These are phyloP conservation scores for Artemisia annua DNA, from an alignment of 129 eudicot species.

Conservation along the genomic window DNA sequence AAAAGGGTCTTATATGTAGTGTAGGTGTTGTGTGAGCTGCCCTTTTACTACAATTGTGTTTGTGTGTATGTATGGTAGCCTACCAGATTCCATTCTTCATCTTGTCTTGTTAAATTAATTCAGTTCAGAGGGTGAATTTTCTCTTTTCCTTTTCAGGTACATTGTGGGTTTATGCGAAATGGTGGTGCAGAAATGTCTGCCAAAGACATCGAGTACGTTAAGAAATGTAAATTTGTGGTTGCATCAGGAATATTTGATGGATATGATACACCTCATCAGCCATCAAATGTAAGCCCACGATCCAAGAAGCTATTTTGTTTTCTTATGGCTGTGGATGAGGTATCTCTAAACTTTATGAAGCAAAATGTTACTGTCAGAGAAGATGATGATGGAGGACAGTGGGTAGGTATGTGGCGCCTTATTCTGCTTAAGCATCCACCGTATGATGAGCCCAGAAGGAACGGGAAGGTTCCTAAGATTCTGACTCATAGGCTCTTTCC, in stretches of 20 bases:
- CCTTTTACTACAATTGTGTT: too few species aligned
- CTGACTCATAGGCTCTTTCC: constrained; percentile 90
- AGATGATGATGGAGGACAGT: constrained; percentile 62
- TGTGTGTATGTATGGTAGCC: too few species aligned
- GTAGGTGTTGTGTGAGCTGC: too few species aligned
- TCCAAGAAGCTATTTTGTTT: constrained; percentile 85
- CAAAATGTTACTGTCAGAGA: constrained; percentile 64
- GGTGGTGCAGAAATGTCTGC: constrained; percentile 92
- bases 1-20: too few species aligned
- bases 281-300: constrained; percentile 75
- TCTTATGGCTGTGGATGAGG: constrained; percentile 92
- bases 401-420: constrained; percentile 98
- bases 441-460: constrained; percentile 94
- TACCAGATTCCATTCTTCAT: neutral
- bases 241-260: constrained; percentile 98
- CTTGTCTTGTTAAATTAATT: constrained; percentile 8
- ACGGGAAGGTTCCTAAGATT: constrained; percentile 95
- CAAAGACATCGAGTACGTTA: constrained; percentile 66
- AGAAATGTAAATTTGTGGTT: constrained; percentile 84
- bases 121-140: neutral
- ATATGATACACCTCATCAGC: constrained; percentile 93
- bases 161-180: constrained; percentile 85
- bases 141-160: constrained; percentile 53
- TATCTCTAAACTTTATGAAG: constrained; percentile 72
- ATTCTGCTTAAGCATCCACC: constrained; percentile 83